phyloP scores from a whole-genome alignment of 1,284 basidiomycete genomes.

The Pseudomicrostroma phylloplanum region DNA sequence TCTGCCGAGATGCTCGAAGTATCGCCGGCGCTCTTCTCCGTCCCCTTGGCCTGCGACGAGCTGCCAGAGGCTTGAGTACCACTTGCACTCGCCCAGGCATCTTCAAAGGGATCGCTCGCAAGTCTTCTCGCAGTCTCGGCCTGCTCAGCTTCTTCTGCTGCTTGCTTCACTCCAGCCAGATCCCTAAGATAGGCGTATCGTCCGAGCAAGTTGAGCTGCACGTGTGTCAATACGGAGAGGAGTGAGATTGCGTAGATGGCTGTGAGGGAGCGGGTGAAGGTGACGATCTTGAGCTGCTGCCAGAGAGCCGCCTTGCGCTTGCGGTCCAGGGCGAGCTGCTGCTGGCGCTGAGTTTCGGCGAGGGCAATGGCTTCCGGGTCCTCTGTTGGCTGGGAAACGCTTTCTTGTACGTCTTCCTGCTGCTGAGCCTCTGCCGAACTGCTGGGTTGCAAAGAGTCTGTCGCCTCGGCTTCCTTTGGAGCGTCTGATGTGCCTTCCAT shows the following conservation, averaged over 20 bases:
- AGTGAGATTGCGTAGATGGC: slow-evolving; percentile 74
- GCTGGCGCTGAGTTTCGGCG: slow-evolving; percentile 1
- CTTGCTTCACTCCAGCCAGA: not conserved
- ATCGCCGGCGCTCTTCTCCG: slow-evolving; percentile 4
- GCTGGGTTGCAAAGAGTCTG: too few species aligned
- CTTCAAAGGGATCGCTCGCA: not conserved
- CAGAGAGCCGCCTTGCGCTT: slow-evolving; percentile 40
- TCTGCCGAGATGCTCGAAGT: slow-evolving; percentile 52
- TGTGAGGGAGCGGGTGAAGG: slow-evolving; percentile 78
- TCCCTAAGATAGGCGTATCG: slow-evolving; percentile 67
- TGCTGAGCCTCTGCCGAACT: too few species aligned
- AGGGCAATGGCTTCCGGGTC: not conserved
- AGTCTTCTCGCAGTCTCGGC: not conserved
- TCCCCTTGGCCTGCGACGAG: slow-evolving; percentile 1
- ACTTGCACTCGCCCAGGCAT: not conserved
- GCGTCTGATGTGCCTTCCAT: too few species aligned
- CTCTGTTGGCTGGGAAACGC: too few species aligned
- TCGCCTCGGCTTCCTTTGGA: too few species aligned
- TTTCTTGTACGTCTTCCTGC: not conserved
- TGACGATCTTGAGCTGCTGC: slow-evolving; percentile 51
- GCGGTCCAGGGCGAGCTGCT: slow-evolving; percentile 6
- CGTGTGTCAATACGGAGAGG: slow-evolving; percentile 70
- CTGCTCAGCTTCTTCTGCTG: not conserved
- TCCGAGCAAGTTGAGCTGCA: slow-evolving; percentile 78
- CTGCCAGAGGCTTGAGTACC: not conserved